These are phyloP conservation scores for Hypoxylon crocopeplum DNA, from an alignment of 495 filamentous ascomycete species.

Conservation along the genomic window DNA sequence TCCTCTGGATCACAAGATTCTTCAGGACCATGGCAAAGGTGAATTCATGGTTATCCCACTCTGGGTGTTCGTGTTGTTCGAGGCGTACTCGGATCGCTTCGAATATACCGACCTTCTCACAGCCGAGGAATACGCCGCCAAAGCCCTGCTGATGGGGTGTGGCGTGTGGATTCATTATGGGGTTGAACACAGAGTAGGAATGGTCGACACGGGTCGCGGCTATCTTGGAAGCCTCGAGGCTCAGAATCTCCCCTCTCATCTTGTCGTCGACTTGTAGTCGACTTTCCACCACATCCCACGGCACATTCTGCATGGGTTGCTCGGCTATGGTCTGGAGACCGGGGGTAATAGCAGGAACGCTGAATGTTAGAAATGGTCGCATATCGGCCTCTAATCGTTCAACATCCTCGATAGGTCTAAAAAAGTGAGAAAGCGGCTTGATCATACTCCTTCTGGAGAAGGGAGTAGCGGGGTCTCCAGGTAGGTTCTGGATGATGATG, in stretches of 20 bases:
- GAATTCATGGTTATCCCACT: background rate
- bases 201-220: conserved; percentile 50
- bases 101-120: conserved; percentile 49
- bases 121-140: conserved; percentile 52
- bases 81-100: conserved; percentile 48
- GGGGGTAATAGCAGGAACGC: conserved; percentile 41
- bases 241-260: conserved; percentile 38
- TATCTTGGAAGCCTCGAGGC: conserved; percentile 54
- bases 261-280: conserved; percentile 12
- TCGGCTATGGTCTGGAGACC: conserved; percentile 27
- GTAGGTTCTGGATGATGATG: conserved; percentile 4
- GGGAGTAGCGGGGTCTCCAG: conserved; percentile 26
- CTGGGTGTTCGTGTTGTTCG: conserved; percentile 6
- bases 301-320: conserved; percentile 35
- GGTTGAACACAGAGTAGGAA: conserved; percentile 50
- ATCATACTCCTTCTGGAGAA: conserved; percentile 4
- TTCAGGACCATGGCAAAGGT: conserved; percentile 47
- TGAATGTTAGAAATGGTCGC: conserved; percentile 56
- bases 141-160: conserved; percentile 23
- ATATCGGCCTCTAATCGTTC: conserved; percentile 44
- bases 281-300: conserved; percentile 39
- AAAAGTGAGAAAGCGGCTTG: conserved; percentile 28
- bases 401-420: conserved; percentile 22
- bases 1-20: conserved; percentile 17
- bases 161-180: background rate